Evolutionary conservation across 345 rosid genomes (phyloP).

Genomic region (Citrus medica): DNA sequence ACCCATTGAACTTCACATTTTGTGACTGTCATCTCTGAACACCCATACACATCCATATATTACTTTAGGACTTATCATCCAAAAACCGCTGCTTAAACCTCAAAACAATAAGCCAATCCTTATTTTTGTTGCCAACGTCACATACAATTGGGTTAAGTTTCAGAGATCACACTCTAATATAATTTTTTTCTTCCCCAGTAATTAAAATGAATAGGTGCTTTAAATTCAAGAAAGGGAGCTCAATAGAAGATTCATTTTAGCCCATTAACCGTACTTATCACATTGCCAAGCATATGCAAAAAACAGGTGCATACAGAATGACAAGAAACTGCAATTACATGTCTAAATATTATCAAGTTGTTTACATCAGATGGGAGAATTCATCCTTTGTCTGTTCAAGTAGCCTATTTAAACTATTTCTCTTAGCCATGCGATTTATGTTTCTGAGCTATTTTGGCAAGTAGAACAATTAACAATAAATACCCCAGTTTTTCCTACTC

Average conservation of each 20-base stretch:
- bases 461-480: constrained; percentile 10
- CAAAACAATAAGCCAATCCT: too few relatives aligned
- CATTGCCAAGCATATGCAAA: background rate
- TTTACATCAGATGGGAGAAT: background rate
- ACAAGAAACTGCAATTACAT: background rate
- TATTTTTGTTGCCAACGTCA: background rate
- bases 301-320: too few relatives aligned
- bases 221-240: background rate
- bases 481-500: constrained; percentile 91
- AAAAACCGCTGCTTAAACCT: background rate
- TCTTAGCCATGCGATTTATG: too few relatives aligned
- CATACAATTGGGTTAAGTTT: background rate
- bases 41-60: background rate
- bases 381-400: too few relatives aligned
- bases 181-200: too few relatives aligned
- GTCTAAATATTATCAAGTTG: background rate
- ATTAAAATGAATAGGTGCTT: background rate
- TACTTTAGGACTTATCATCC: background rate
- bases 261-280: background rate
- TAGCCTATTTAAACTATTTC: background rate
- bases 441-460: background rate
- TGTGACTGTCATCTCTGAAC: background rate
- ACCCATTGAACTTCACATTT: background rate
- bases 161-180: background rate
- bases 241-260: background rate